Evolutionary conservation across 1,284 basidiomycete species (phyloP).

Genomic region (Leccinum insolens): DNA sequence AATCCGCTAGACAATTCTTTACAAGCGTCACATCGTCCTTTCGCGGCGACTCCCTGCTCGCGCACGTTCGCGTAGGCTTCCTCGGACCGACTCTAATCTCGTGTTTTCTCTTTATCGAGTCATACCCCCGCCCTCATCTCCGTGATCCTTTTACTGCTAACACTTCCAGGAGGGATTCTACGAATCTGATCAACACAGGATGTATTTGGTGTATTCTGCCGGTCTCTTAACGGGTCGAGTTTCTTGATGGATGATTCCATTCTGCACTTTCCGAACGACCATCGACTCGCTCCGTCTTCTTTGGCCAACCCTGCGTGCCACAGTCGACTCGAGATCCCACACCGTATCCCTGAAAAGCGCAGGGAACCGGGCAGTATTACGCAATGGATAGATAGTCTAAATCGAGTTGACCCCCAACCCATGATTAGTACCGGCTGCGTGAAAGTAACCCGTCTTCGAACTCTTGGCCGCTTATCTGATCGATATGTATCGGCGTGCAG

Average conservation of each 20-base stretch:
- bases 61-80: slow-evolving; percentile 11
- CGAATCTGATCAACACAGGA: background rate
- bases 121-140: background rate
- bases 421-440: background rate
- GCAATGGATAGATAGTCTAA: background rate
- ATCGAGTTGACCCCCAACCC: background rate
- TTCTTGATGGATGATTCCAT: background rate
- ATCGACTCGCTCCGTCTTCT: background rate
- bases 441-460: background rate
- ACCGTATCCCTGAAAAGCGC: background rate
- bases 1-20: background rate
- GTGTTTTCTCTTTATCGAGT: slow-evolving; percentile 1
- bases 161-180: background rate
- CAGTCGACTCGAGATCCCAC: background rate
- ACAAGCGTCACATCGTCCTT: background rate
- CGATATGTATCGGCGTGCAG: background rate
- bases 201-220: background rate
- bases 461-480: background rate
- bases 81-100: background rate
- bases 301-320: background rate
- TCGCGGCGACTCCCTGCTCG: background rate
- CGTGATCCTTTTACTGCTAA: background rate
- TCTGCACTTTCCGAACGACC: background rate
- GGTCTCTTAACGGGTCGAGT: background rate
- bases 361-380: background rate